Evolutionary conservation across 805 yeast genomes (phyloP).

Genomic region (Ogataea naganishii): DNA sequence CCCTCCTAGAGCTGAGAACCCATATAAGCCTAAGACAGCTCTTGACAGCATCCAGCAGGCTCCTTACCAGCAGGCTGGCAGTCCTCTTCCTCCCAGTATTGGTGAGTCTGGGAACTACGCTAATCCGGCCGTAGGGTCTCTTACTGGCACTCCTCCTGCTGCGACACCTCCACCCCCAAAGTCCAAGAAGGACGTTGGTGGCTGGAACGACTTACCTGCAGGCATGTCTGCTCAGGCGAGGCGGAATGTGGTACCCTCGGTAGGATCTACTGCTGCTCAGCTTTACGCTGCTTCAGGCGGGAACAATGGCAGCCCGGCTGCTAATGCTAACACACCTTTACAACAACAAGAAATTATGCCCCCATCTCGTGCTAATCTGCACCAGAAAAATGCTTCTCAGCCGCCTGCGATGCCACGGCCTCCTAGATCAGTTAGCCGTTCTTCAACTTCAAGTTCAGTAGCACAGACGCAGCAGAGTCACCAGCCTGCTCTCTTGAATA

Average conservation of each 20-base stretch:
- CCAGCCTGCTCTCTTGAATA: constrained; percentile 10
- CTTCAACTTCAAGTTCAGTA: not conserved
- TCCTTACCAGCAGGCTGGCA: constrained; percentile 7
- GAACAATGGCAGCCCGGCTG: no score
- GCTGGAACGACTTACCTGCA: constrained; percentile 67
- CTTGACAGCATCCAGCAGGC: constrained; percentile 19
- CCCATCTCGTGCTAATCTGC: constrained; percentile 16
- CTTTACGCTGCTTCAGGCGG: no score
- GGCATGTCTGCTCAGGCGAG: constrained; percentile 22
- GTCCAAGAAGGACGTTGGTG: constrained; percentile 43
- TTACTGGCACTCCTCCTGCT: constrained; percentile 15
- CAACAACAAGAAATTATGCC: constrained; percentile 1
- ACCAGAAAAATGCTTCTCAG: no score
- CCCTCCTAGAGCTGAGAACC: constrained; percentile 12
- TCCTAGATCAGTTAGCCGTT: constrained; percentile 16
- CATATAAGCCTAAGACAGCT: constrained; percentile 27
- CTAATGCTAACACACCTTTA: no score
- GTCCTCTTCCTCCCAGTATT: constrained; percentile 8
- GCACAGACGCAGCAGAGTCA: constrained; percentile 6
- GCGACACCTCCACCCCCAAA: constrained; percentile 21
- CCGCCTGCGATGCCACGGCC: constrained; percentile 23
- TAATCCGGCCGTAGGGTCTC: constrained; percentile 1
- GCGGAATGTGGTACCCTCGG: constrained; percentile 38
- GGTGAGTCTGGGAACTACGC: constrained; percentile 2
- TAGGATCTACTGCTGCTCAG: constrained; percentile 13